Percentiles rank a stretch among this genome's conserved stretches.
phyloP scores from a whole-genome alignment of 495 filamentous ascomycete genomes.

The Alectoria sarmentosa region DNA sequence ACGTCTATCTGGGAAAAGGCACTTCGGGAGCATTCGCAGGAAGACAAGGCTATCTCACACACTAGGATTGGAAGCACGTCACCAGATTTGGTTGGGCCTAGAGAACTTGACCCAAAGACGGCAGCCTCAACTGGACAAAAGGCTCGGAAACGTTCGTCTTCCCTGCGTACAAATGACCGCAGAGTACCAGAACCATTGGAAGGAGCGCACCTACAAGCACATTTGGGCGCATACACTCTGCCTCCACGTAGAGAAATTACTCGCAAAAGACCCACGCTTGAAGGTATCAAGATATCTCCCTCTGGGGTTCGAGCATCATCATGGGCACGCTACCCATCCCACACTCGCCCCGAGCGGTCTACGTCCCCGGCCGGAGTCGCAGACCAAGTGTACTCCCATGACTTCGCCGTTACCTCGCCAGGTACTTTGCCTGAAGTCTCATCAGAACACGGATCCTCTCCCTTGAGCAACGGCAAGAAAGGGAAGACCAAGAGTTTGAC shows the following conservation, averaged over 20 bases:
- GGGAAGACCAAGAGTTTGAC: background rate
- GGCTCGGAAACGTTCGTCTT: background rate
- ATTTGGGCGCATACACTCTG: conserved; percentile 14
- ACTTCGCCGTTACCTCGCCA: conserved; percentile 14
- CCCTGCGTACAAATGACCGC: conserved; percentile 2
- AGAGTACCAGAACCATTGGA: conserved; percentile 3
- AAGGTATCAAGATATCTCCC: conserved; percentile 13
- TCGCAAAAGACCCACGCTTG: conserved; percentile 7
- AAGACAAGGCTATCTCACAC: conserved; percentile 15
- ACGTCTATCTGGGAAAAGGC: conserved; percentile 20
- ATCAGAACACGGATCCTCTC: background rate
- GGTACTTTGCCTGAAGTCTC: background rate
- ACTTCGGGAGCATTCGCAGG: conserved; percentile 17
- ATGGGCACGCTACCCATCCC: conserved; percentile 23
- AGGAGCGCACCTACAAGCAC: conserved; percentile 14
- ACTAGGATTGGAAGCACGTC: conserved; percentile 18
- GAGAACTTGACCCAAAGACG: background rate
- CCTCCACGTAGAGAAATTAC: background rate
- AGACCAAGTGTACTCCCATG: conserved; percentile 22
- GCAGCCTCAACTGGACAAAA: background rate
- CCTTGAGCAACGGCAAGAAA: conserved; percentile 16
- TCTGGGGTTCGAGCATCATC: conserved; percentile 12
- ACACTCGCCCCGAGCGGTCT: conserved; percentile 19
- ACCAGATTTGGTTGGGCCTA: conserved; percentile 7
- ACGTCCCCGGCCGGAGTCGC: conserved; percentile 14